Evolutionary conservation across 106 monocot species (phyloP), one percentile per base, ranked within the genome.

Genomic region (Phalaenopsis aphrodite): DNA sequence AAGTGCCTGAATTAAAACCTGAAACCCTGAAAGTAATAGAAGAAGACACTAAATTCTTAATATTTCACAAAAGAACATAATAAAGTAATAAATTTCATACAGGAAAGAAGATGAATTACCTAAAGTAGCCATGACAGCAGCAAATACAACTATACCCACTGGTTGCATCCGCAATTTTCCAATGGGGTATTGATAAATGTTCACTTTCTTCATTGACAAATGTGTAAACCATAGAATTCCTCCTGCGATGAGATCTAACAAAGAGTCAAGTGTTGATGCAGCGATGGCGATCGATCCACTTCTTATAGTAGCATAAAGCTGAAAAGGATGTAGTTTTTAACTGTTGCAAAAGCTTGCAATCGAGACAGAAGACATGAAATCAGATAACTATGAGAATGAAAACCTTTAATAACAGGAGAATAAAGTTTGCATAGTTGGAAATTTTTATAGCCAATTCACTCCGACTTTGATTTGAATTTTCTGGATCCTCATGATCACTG

Each of bases 141-240:
- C 97, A 85, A 98, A 98, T 15, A 98, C 80, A 18, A 98, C 88
- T 84, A 98, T 94, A 21, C 97, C 97, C 1, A 98, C 97, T 8
- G 97, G 97, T 49, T 94, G 97, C 55, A 98, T 86, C 4, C 97
- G 92, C 18, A 98, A 81, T 23, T 98, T 98, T 23, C 97, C 94
- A 68, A 98, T 98, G n/a, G 97, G 97, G 75, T 90, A 94, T 73
- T 89, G 84, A 74, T 98, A 94, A 17, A 98, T 79, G 75, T 94
- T 98, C 45, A 92, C 84, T 37, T 55, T 94, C 81, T 98, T 98
- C 97, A 94, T 98, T 0, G 90, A 89, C 58, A 98, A 30, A 82
- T 98, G 92, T 7, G 97, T 94, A 71, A 94, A 94, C 88, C 92
- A 98, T 12, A 98, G 92, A 78, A 98, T 98, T 17, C 97, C 88